Evolutionary conservation across 1,284 basidiomycete species (phyloP).

Genomic region (Kalmanozyma brasiliensis): DNA sequence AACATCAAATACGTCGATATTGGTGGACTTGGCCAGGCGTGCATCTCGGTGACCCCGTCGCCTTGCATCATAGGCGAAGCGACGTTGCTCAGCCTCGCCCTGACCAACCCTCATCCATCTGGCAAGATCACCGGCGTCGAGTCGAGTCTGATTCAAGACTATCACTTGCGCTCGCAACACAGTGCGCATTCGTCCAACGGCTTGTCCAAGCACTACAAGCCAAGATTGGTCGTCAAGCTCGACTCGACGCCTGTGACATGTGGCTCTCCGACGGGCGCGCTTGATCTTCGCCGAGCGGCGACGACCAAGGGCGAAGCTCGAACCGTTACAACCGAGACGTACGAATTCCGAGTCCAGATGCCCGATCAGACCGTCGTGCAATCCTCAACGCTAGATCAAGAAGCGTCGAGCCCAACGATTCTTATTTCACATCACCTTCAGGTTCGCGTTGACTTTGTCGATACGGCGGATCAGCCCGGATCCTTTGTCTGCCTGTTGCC

Average conservation of each 20-base stretch:
- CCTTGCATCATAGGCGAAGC: constrained; percentile 9
- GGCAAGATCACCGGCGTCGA: not conserved
- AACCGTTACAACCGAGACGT: not conserved
- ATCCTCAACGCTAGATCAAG: constrained; percentile 2
- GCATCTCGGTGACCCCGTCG: constrained; percentile 7
- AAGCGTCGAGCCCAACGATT: not conserved
- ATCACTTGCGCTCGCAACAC: not conserved
- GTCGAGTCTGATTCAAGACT: constrained; percentile 7
- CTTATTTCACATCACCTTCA: constrained; percentile 17
- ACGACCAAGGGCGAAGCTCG: too few relatives aligned
- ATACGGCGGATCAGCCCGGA: not conserved
- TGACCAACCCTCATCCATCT: not conserved
- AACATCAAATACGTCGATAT: constrained; percentile 9
- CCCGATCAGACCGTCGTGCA: constrained; percentile 1
- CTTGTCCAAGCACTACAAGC: constrained; percentile 1
- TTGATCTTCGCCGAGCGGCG: too few relatives aligned
- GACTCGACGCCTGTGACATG: too few relatives aligned
- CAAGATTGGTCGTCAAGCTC: not conserved
- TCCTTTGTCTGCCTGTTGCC: constrained; percentile 4
- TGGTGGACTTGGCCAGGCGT: constrained; percentile 3
- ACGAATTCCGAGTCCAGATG: not conserved
- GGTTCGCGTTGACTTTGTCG: constrained; percentile 1
- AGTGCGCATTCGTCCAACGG: not conserved
- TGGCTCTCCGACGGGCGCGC: too few relatives aligned
- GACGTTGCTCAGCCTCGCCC: not conserved